Conservation (phyloP, 2,329 filamentous ascomycete genomes). For the Cryphonectria parasitica region DNA sequence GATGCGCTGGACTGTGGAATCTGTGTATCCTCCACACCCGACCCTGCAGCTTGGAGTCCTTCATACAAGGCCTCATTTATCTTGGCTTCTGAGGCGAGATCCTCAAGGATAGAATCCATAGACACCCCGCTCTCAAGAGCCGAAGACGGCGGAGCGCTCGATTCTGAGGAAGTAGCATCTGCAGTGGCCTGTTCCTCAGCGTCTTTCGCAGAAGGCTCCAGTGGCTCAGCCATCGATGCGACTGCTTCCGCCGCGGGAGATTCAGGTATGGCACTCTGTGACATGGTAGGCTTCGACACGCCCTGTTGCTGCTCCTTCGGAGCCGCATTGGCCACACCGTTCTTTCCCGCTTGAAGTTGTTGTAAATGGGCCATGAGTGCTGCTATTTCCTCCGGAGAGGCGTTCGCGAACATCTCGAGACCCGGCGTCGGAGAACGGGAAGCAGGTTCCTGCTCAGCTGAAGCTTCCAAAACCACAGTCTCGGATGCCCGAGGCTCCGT, state of each 20-base stretch:
- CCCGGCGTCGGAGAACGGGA: background rate
- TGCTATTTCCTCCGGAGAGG: slow-evolving; percentile 11
- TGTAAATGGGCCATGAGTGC: slow-evolving; percentile 14
- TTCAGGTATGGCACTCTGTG: background rate
- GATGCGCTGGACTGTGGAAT: background rate
- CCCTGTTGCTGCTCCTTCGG: background rate
- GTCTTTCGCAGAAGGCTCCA: background rate
- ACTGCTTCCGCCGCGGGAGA: slow-evolving; percentile 9
- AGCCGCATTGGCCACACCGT: background rate
- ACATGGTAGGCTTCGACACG: slow-evolving; percentile 3
- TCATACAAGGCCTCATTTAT: background rate
- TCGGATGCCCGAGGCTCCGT: slow-evolving; percentile 1
- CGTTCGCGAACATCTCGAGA: slow-evolving; percentile 12
- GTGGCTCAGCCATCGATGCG: background rate
- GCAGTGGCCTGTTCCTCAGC: background rate
- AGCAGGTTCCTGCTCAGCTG: background rate
- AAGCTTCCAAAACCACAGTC: background rate
- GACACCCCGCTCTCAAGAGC: background rate
- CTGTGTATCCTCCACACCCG: background rate
- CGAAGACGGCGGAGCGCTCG: background rate
- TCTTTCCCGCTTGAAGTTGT: background rate
- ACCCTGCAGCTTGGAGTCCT: slow-evolving; percentile 1
- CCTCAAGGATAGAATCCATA: slow-evolving; percentile 12
- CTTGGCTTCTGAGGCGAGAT: slow-evolving; percentile 4
- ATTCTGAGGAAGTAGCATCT: background rate